Evolutionary conservation across 257 asterid genomes (phyloP).

Genomic region (Hygrophila difformis): DNA sequence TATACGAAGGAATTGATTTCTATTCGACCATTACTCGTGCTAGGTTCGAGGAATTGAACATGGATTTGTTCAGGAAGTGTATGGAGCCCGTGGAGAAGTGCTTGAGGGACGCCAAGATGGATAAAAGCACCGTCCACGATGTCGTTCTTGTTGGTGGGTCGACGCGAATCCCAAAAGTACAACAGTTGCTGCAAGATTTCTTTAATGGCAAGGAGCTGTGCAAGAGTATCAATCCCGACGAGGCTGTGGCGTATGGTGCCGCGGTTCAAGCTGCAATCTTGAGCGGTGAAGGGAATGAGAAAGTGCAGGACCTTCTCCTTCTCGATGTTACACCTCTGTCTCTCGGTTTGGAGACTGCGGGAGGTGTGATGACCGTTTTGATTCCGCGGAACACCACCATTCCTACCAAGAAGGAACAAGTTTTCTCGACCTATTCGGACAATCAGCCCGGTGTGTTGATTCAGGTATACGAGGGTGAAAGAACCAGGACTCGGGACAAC

Average conservation of each 20-base stretch:
- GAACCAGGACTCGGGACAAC: constrained; percentile 23
- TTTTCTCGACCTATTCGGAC: constrained; percentile 26
- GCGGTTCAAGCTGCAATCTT: constrained; percentile 27
- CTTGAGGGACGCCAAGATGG: constrained; percentile 30
- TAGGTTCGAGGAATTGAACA: constrained; percentile 27
- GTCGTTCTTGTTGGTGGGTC: constrained; percentile 32
- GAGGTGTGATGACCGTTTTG: constrained; percentile 29
- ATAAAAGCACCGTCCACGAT: constrained; percentile 22
- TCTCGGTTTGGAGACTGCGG: constrained; percentile 27
- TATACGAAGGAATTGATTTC: constrained; percentile 30
- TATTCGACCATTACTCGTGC: constrained; percentile 28
- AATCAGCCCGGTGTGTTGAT: constrained; percentile 28
- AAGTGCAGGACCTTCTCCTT: constrained; percentile 29
- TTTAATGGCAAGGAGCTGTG: constrained; percentile 33
- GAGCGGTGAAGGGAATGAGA: constrained; percentile 31
- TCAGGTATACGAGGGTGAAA: constrained; percentile 28
- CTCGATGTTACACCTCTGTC: constrained; percentile 25
- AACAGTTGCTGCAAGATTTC: constrained; percentile 30
- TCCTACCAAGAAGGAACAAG: constrained; percentile 29
- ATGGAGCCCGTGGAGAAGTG: constrained; percentile 40
- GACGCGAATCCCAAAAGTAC: constrained; percentile 31
- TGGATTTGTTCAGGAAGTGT: constrained; percentile 31
- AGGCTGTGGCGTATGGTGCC: constrained; percentile 32
- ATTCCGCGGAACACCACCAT: constrained; percentile 30
- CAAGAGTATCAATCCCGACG: constrained; percentile 31